These are phyloP conservation scores for Trichoderma gracile DNA, from an alignment of 2,329 filamentous ascomycete genomes.

Conservation along the genomic window DNA sequence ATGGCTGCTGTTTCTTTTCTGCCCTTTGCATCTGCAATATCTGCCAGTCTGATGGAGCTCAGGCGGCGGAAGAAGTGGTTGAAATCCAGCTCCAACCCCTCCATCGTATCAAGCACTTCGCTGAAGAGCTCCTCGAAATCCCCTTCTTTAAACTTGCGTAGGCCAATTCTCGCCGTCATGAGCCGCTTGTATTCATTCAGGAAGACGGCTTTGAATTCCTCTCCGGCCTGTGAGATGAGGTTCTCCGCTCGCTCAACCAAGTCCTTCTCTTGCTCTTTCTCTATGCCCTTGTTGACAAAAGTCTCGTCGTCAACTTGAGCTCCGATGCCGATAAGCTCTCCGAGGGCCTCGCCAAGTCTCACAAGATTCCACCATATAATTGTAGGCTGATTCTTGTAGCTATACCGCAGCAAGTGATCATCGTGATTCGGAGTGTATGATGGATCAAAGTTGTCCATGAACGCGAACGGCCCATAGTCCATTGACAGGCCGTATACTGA, in stretches of 20 bases:
- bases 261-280: constrained; percentile 60
- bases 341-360: constrained; percentile 82
- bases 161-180: constrained; percentile 77
- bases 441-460: constrained; percentile 96
- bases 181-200: constrained; percentile 83
- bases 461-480: constrained; percentile 96
- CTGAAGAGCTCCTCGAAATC: constrained; percentile 84
- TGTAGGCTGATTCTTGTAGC: constrained; percentile 89
- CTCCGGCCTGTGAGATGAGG: constrained; percentile 75
- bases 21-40: constrained; percentile 64
- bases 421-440: constrained; percentile 96
- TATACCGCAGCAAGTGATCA: constrained; percentile 82
- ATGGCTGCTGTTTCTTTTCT: constrained; percentile 63
- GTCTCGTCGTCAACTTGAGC: constrained; percentile 66
- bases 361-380: constrained; percentile 99
- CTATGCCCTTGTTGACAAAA: constrained; percentile 73
- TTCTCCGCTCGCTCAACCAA: constrained; percentile 78
- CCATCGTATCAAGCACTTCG: constrained; percentile 78
- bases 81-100: constrained; percentile 84
- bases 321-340: constrained; percentile 82
- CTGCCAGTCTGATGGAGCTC: constrained; percentile 60
- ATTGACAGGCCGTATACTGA: constrained; percentile 85
- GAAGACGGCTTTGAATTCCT: constrained; percentile 88
- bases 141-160: constrained; percentile 65
- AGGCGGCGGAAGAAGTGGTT: constrained; percentile 89